These are phyloP conservation scores for Grammothele lineata DNA, from an alignment of 768 basidiomycete species.

Conservation along the genomic window DNA sequence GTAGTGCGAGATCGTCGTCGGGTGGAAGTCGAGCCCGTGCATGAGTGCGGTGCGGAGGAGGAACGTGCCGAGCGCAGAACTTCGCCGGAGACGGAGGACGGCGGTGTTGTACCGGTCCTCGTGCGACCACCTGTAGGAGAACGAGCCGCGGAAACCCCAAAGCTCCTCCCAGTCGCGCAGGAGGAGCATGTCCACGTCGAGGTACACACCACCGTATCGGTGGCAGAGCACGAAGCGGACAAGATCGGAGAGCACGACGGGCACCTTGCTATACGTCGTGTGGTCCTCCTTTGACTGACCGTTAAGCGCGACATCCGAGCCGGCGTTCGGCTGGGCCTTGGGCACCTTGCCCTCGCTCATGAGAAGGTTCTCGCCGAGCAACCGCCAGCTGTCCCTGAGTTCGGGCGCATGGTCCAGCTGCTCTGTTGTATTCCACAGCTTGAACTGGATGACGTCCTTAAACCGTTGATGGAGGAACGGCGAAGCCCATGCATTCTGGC, in stretches of 20 bases:
- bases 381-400: conserved; percentile 85
- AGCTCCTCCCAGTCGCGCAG: conserved; percentile 98
- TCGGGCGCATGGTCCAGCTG: conserved; percentile 91
- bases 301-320: conserved; percentile 19
- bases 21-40: conserved; percentile 95
- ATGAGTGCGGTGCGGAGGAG: conserved; percentile 93
- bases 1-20: conserved; percentile 90
- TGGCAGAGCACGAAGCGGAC: conserved; percentile 97
- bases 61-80: conserved; percentile 90
- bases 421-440: conserved; percentile 97
- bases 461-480: conserved; percentile 94
- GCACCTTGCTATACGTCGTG: conserved; percentile 76
- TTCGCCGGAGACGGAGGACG: conserved; percentile 89
- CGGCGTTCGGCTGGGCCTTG: conserved; percentile 30
- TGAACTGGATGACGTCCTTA: conserved; percentile 88
- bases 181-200: conserved; percentile 95
- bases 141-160: conserved; percentile 95
- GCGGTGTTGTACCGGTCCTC: conserved; percentile 95
- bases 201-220: conserved; percentile 92
- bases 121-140: conserved; percentile 97
- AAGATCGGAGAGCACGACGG: conserved; percentile 94
- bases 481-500: conserved; percentile 86
- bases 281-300: conserved; percentile 13
- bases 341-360: conserved; percentile 62
- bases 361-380: conserved; percentile 70